Base-by-base conservation (phyloP, 2,329 filamentous ascomycete genomes). In the Colletotrichum camelliae region DNA sequence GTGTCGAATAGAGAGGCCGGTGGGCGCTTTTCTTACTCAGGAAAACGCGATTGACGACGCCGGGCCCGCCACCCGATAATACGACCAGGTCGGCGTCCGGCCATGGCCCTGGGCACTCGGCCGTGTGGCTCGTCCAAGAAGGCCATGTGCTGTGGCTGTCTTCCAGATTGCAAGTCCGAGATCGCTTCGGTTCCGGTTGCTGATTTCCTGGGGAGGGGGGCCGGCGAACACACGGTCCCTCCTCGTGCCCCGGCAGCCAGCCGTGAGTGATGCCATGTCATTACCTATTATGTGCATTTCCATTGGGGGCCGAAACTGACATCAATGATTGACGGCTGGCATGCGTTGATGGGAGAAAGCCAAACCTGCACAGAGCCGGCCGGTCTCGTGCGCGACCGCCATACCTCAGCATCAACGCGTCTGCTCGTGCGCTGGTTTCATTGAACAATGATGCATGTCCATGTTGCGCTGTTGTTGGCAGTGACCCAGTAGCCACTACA, bases 401-500 rank as follows among this genome's bases (percentile, higher is more conserved):
- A 57, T 31, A 21, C 69, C 24, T 62, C 37, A 57, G 43, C 27
- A 72, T 39, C 64, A 24, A 29, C 39, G 27, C 27, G 29, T 60
- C 39, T 48, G 69, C 55, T 57, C 55, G 62, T 37, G 62, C 69
- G 24, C 33, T 67, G n/a, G 72, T 75, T 72, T 75, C 69, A 57
- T 31, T 48, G 43, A 21, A 27, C 16, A 15, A 27, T 24, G 29
- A 33, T 60, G 61, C 72, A 60, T 52, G n/a, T 5, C 29, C 48
- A 39, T n/a, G 12, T 66, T 33, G 15, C 52, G 52, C 27, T 35
- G 31, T 61, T n/a, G 27, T 60, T n/a, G 9, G 39, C 39, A 48
- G 39, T 48, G 39, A 48, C 39, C 39, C 39, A 12, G 18, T 48
- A 48, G 39, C 39, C 18, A 48, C 39, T n/a, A n/a, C 39, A n/a